phyloP scores from a whole-genome alignment of 176 grass and related monocot genomes.

The Aechmea fasciata region DNA sequence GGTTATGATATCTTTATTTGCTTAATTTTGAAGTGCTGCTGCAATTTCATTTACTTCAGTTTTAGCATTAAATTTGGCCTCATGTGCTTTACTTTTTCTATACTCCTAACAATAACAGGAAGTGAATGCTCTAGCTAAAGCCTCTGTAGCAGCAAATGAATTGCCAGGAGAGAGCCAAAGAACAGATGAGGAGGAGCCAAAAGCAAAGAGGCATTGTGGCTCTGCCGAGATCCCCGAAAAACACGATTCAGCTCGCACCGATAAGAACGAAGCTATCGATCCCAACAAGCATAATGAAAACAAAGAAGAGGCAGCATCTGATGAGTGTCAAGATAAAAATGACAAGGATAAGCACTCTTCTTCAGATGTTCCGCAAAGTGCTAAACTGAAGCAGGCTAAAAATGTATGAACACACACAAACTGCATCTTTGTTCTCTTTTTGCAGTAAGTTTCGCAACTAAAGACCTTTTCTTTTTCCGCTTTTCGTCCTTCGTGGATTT shows the following conservation, averaged over 20 bases:
- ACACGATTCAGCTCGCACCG: background rate
- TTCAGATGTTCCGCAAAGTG: conserved; percentile 14
- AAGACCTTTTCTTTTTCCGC: conserved; percentile 4
- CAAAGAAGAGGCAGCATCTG: background rate
- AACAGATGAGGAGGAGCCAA: conserved; percentile 26
- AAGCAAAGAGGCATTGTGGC: conserved; percentile 28
- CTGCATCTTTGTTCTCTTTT: conserved; percentile 5
- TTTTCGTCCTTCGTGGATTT: background rate
- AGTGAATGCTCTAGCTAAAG: conserved; percentile 23
- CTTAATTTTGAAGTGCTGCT: too few relatives aligned
- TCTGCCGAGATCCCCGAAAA: conserved; percentile 8
- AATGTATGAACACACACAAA: conserved; percentile 15
- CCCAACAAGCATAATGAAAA: background rate
- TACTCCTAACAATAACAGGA: conserved; percentile 13
- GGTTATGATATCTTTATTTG: too few relatives aligned
- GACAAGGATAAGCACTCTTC: conserved; percentile 14
- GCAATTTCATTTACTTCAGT: background rate
- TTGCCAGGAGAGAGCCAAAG: background rate
- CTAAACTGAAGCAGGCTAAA: conserved; percentile 29
- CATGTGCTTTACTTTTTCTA: background rate
- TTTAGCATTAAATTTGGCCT: background rate
- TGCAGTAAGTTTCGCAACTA: background rate
- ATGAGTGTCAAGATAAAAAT: conserved; percentile 1
- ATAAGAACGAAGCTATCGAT: background rate
- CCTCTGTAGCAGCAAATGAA: conserved; percentile 13